These are phyloP conservation scores for Gomphus bonarii DNA, from an alignment of 1,284 basidiomycete genomes.

Conservation along the genomic window DNA sequence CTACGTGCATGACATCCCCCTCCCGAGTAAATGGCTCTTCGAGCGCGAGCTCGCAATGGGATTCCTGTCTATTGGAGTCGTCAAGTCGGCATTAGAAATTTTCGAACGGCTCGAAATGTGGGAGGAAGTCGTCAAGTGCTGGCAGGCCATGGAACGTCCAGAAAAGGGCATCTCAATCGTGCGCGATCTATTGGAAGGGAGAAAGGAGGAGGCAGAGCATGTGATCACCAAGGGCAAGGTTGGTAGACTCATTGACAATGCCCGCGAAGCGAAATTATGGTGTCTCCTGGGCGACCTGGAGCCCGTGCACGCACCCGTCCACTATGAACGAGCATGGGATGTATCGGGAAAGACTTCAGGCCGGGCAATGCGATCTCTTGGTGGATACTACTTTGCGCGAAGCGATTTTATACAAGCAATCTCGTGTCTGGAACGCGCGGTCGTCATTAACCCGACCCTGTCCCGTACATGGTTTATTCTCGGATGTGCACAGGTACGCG, in stretches of 20 bases:
- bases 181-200: conserved; percentile 72
- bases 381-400: conserved; percentile 70
- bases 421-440: conserved; percentile 61
- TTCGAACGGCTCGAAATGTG: conserved; percentile 93
- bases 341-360: conserved; percentile 74
- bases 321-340: conserved; percentile 82
- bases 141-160: conserved; percentile 67
- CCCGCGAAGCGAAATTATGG: conserved; percentile 88
- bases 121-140: conserved; percentile 88
- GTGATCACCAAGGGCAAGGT: conserved; percentile 55
- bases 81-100: conserved; percentile 82
- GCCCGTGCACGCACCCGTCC: conserved; percentile 48
- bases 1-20: conserved; percentile 68
- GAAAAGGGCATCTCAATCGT: conserved; percentile 75
- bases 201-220: conserved; percentile 70
- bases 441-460: conserved; percentile 83
- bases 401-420: conserved; percentile 57
- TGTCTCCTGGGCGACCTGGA: conserved; percentile 94
- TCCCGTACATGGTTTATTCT: conserved; percentile 92
- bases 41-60: conserved; percentile 80
- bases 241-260: conserved; percentile 44
- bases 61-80: conserved; percentile 75
- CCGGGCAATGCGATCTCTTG: conserved; percentile 85
- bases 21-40: conserved; percentile 88
- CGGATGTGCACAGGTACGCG: conserved; percentile 78